A percentile compares a stretch with the other conserved stretches of the same genome.
Conservation (phyloP, 2,329 filamentous ascomycete species). For the Zasmidium angulare region DNA sequence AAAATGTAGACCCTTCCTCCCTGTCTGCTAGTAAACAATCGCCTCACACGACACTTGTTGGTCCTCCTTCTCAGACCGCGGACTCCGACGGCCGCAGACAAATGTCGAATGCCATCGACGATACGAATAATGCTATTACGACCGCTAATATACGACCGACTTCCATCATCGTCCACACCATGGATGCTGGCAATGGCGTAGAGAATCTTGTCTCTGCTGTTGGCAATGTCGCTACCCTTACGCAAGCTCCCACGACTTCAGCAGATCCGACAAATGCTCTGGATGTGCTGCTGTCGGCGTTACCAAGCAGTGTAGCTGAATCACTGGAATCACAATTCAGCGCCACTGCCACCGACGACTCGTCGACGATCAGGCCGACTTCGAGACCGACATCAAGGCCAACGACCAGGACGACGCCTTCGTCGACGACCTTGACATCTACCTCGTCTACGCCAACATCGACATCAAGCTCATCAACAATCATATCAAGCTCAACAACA, state of each 20-base stretch:
- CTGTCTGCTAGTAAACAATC: neutral
- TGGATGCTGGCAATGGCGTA: constrained; percentile 5
- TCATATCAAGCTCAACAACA: constrained; percentile 2
- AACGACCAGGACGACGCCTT: neutral
- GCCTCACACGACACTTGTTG: constrained; percentile 1
- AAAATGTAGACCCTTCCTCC: constrained; percentile 1
- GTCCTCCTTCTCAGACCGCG: neutral
- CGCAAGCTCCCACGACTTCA: neutral
- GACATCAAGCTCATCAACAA: neutral
- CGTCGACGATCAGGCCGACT: neutral
- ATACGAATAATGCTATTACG: neutral
- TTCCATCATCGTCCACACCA: neutral
- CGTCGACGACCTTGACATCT: constrained; percentile 1
- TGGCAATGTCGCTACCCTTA: constrained; percentile 4
- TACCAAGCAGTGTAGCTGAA: constrained; percentile 5
- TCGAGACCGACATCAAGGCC: neutral
- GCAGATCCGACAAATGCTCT: constrained; percentile 5
- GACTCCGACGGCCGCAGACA: neutral
- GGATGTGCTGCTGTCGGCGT: constrained; percentile 6
- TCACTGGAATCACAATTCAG: constrained; percentile 5
- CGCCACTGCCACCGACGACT: neutral
- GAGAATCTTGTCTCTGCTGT: constrained; percentile 2
- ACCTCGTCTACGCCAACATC: constrained; percentile 1
- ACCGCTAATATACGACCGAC: neutral
- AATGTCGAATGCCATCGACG: neutral